Conservation (phyloP, 2,329 filamentous ascomycete species). For the Chrysoporthe deuterocubensis region DNA sequence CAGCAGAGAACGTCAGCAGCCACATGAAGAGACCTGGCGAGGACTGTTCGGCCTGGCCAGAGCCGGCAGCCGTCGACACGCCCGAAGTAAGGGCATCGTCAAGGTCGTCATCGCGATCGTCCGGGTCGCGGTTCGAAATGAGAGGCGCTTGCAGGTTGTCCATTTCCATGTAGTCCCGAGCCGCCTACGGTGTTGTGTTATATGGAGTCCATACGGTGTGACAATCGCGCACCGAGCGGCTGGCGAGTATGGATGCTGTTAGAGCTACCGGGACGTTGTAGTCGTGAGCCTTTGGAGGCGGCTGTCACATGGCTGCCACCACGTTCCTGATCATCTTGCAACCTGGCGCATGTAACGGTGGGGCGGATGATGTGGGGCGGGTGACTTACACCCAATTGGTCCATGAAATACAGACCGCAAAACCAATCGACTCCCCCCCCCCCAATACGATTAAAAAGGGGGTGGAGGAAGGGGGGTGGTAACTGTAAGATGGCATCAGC, state of each 20-base stretch:
- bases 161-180: conserved; percentile 15
- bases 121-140: conserved; percentile 39
- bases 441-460: background rate
- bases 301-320: background rate
- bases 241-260: background rate
- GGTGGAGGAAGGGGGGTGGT: background rate
- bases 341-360: background rate
- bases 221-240: too few species aligned
- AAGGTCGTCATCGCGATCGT: conserved; percentile 32
- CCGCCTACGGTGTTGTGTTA: too few species aligned
- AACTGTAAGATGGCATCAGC: background rate
- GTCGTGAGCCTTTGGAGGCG: background rate
- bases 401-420: background rate
- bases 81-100: conserved; percentile 34
- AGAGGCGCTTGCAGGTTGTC: conserved; percentile 40
- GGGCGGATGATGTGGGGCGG: background rate
- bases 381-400: background rate
- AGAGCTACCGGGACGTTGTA: background rate
- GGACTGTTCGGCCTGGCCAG: conserved; percentile 19
- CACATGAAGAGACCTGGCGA: conserved; percentile 60
- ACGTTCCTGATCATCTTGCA: background rate
- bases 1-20: conserved; percentile 65
- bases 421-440: background rate
- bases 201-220: conserved; percentile 1
- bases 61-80: conserved; percentile 27